Base-by-base conservation (phyloP, 768 basidiomycete genomes). In the Lactarius quietus region DNA sequence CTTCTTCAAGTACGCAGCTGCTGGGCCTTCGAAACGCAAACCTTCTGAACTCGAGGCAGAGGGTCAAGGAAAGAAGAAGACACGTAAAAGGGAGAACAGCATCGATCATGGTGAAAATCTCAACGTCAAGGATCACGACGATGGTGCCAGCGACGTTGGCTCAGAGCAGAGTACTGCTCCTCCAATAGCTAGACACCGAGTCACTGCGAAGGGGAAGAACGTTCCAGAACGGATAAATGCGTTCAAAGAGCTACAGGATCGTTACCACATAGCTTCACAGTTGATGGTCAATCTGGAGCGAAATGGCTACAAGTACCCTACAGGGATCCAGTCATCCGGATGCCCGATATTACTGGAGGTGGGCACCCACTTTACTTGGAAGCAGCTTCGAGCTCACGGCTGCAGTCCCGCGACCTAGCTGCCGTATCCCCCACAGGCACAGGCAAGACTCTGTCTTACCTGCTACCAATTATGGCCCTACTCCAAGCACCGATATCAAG, bases 351-450 rank as follows among this genome's bases (percentile, higher is more conserved):
- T 95, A 59, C 76, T 95, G 41, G 85, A 93, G 79, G 92, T 89
- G 66, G 63, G 84, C 67, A 15, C 7, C 51, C 20, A 12, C 17
- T 48, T 39, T 31, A 9, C 28, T 56, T 41, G 20, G 51, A 38
- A 48, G 28, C 2, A 14, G 20, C 31, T 38, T 60, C n/a, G 14
- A 28, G 23, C 48, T 61, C 3, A 55, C 26, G 14, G 9, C 7
- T 35, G 33, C 64, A 92, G 92, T 81, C 79, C 66, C 86, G 92
- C 63, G 96, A 99, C 76, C 81, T 97, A 28, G 88, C 92, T 60
- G 96, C 95, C 33, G 90, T 98, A 23, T 97, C 97, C 0, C 97
- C 97, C 0, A 99, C 97, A 6, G 97, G 97, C 57, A 95, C 93
- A 12, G 97, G 97, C 65, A 99, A 99, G 79, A 99, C 97, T 0